phyloP scores from a whole-genome alignment of 2,329 filamentous ascomycete genomes.

The Penicillium griseofulvum region DNA sequence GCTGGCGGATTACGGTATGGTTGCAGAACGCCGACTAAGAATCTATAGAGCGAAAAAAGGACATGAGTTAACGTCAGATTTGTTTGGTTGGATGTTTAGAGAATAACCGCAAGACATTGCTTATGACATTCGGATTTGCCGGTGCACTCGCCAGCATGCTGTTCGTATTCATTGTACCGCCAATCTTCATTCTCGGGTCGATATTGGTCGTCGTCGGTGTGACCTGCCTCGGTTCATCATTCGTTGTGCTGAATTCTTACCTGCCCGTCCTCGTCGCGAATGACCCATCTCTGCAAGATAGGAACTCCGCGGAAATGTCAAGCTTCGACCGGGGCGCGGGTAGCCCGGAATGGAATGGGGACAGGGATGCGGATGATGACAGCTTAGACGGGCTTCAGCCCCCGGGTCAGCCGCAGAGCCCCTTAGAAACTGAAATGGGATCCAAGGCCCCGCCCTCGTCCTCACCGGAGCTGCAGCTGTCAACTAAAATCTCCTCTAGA shows the following conservation, averaged over 20 bases:
- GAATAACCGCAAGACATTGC: constrained; percentile 71
- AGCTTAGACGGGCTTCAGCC: constrained; percentile 18
- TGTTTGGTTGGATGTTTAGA: constrained; percentile 18
- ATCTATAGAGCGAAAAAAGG: background rate
- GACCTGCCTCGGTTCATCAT: constrained; percentile 84
- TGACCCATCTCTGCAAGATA: constrained; percentile 57
- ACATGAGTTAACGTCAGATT: constrained; percentile 3
- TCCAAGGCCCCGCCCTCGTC: constrained; percentile 9
- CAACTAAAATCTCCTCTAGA: constrained; percentile 81
- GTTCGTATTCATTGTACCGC: constrained; percentile 74
- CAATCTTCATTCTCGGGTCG: constrained; percentile 72
- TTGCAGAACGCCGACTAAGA: background rate
- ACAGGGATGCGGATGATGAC: constrained; percentile 15
- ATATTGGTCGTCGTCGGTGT: constrained; percentile 82
- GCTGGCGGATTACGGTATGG: constrained; percentile 76
- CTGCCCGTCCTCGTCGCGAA: constrained; percentile 81
- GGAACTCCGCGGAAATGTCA: constrained; percentile 25
- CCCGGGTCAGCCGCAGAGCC: background rate
- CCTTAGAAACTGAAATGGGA: constrained; percentile 8
- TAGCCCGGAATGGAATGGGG: constrained; percentile 18
- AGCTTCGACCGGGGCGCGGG: constrained; percentile 19
- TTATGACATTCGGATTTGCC: constrained; percentile 74
- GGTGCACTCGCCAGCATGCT: constrained; percentile 80
- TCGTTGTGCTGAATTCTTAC: constrained; percentile 89
- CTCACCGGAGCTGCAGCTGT: constrained; percentile 72